Evolutionary conservation across 2,329 filamentous ascomycete species (phyloP).

Genomic region (Colletotrichum sojae): DNA sequence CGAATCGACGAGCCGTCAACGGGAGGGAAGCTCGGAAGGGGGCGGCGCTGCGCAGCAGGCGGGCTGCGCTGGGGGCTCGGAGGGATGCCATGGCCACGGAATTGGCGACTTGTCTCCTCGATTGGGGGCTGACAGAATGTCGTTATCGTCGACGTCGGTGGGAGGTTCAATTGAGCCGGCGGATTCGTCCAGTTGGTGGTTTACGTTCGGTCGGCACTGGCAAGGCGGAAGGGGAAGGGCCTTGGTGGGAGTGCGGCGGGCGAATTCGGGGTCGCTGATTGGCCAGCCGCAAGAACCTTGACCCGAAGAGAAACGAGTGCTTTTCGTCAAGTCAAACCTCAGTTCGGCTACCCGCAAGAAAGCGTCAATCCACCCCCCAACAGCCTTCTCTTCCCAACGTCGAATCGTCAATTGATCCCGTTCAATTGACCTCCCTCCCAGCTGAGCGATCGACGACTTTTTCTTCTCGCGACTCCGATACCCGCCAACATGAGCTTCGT

Average conservation of each 20-base stretch:
- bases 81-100: conserved; percentile 74
- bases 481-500: conserved; percentile 89
- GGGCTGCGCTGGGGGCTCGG: conserved; percentile 67
- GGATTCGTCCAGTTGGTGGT: conserved; percentile 32
- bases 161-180: neutral
- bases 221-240: conserved; percentile 31
- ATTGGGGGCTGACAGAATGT: conserved; percentile 25
- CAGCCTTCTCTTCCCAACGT: conserved; percentile 35
- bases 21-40: conserved; percentile 55
- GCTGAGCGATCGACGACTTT: conserved; percentile 44
- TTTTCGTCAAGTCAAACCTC: conserved; percentile 57
- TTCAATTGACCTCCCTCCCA: conserved; percentile 38
- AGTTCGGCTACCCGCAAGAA: conserved; percentile 41
- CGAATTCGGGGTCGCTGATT: conserved; percentile 55
- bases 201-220: conserved; percentile 44
- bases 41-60: conserved; percentile 64
- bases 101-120: conserved; percentile 27
- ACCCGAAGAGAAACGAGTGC: conserved; percentile 61
- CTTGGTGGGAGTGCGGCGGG: conserved; percentile 35
- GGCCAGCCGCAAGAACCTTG: conserved; percentile 59
- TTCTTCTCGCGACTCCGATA: conserved; percentile 46
- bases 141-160: conserved; percentile 17
- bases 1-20: conserved; percentile 66
- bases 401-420: conserved; percentile 30
- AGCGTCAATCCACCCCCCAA: conserved; percentile 28